Base-by-base conservation (phyloP, 306 rosid species). In the Prunus davidiana region DNA sequence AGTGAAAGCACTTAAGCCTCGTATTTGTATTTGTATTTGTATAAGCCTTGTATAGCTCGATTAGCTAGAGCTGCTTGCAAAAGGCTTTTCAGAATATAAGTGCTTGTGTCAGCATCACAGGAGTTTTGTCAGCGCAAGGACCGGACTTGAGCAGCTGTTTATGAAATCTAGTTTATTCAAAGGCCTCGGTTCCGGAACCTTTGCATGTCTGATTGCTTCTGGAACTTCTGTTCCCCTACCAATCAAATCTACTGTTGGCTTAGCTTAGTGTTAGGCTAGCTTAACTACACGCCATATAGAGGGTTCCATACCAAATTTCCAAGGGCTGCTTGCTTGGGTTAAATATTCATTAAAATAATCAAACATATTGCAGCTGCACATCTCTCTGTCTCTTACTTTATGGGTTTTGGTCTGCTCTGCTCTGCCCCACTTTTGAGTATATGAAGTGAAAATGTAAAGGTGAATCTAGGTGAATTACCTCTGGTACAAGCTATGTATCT, bases 141-240 rank as follows among this genome's bases (percentile, higher is more conserved):
- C 52, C 77, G 97, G 96, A 88, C 85, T 14, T 86, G 61, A 72
- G 66, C 71, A 80, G 79, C 41, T 41, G 30, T 56, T 80, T 76
- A 27, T 91, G 49, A 74, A 85, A 12, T 82, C 46, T 12, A 69
- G 78, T 83, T 88, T 70, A 76, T 43, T 78, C 28, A 61, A 30
- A 67, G 38, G 67, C 87, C 81, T 91, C 88, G 88, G 71, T 79
- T 87, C 96, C 89, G 86, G 61, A 38, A 75, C 69, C 51, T 46
- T 46, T 18, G 73, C 69, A 87, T 79, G 43, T 38, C 43, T 38
- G 43, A 8, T 38, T 6, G 43, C 7, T 7, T 38, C 43, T 38
- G 43, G 8, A 38, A 38, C 43, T 38, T 38, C 43, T 38, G 43
- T 38, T 38, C 43, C 43, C 43, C 43, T 7, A 38, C 43, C 43